These are phyloP conservation scores for Funneliformis caledonium DNA, from an alignment of 371 early-diverging fungal species.

Conservation along the genomic window DNA sequence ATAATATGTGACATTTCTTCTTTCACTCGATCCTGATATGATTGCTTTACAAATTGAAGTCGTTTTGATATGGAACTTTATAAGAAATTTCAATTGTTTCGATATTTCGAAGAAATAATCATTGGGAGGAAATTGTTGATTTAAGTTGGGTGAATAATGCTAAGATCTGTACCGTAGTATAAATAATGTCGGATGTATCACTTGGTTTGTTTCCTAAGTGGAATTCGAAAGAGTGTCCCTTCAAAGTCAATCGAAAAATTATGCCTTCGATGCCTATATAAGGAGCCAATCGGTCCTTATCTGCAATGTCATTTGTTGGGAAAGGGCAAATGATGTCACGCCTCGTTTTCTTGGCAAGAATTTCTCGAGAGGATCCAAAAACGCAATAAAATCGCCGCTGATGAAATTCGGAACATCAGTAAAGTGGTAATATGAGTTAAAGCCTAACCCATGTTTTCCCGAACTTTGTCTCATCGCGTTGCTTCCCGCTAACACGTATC, in stretches of 20 bases:
- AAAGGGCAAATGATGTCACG: constrained; percentile 32
- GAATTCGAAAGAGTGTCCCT: no score
- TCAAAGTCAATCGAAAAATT: constrained; percentile 36
- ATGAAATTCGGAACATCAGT: no score
- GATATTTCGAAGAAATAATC: constrained; percentile 45
- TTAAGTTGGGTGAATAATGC: constrained; percentile 35
- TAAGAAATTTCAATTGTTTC: no score
- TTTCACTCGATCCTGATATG: constrained; percentile 14
- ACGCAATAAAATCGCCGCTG: no score
- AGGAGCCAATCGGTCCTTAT: constrained; percentile 30
- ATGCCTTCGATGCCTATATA: constrained; percentile 35
- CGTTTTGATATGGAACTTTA: neutral
- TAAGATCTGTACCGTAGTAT: neutral
- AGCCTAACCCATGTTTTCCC: constrained; percentile 48
- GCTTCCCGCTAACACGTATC: constrained; percentile 45
- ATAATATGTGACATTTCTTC: neutral
- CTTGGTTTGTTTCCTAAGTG: constrained; percentile 34
- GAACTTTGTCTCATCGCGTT: constrained; percentile 42
- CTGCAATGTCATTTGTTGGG: constrained; percentile 29
- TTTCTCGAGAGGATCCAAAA: constrained; percentile 41
- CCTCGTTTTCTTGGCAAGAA: constrained; percentile 42
- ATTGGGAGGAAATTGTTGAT: constrained; percentile 33
- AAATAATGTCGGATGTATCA: neutral
- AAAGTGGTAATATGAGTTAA: constrained; percentile 47
- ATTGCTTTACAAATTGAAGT: neutral